Evolutionary conservation across 495 filamentous ascomycete species (phyloP).

Genomic region (Pyronema omphalodes): DNA sequence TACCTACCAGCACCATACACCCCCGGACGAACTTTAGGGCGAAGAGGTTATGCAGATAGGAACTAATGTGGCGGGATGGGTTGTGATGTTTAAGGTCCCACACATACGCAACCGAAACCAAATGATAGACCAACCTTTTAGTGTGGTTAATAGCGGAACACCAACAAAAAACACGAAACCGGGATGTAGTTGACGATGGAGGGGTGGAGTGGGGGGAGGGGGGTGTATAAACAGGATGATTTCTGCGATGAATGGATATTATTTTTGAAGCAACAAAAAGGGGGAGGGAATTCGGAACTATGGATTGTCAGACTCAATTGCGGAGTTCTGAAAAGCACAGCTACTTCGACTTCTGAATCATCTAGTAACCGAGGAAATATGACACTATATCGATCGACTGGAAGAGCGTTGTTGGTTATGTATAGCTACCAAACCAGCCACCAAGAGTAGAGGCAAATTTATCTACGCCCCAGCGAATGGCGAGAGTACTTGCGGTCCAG

Average conservation of each 20-base stretch:
- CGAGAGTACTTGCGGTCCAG: not conserved
- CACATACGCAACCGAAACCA: not conserved
- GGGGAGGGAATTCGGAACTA: not conserved
- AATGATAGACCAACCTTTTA: too few relatives aligned
- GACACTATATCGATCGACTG: not conserved
- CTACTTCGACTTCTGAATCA: not conserved
- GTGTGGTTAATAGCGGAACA: not conserved
- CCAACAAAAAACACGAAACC: not conserved
- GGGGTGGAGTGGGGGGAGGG: not conserved
- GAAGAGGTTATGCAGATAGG: not conserved
- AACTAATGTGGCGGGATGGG: conserved; percentile 2
- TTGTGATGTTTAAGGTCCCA: not conserved
- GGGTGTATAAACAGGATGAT: not conserved
- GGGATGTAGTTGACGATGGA: not conserved
- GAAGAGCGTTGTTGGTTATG: not conserved
- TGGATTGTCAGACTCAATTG: not conserved
- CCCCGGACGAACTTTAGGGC: not conserved
- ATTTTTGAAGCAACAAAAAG: too few relatives aligned
- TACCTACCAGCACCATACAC: not conserved
- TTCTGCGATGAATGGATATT: too few relatives aligned
- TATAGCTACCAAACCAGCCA: not conserved
- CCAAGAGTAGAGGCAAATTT: not conserved
- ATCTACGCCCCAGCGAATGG: not conserved
- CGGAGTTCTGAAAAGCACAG: not conserved
- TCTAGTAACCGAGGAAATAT: not conserved